Evolutionary conservation across 306 rosid genomes (phyloP).

Genomic region (Ormosia emarginata): DNA sequence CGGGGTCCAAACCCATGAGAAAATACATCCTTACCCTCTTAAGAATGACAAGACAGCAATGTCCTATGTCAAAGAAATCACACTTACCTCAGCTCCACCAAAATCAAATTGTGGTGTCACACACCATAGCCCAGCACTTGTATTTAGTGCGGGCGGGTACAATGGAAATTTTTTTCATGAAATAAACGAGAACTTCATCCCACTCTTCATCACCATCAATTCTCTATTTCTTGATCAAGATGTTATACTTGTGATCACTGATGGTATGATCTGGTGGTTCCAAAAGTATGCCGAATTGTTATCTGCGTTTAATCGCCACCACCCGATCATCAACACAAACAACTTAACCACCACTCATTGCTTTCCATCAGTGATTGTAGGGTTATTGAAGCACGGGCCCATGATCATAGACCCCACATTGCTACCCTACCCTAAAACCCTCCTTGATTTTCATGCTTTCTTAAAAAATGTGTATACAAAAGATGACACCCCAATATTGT

Average conservation of each 20-base stretch:
- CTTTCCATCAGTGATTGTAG: constrained; percentile 33
- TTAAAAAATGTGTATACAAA: constrained; percentile 14
- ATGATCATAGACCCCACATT: constrained; percentile 33
- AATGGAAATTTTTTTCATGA: constrained; percentile 55
- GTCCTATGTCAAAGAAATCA: constrained; percentile 28
- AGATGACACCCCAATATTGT: background rate
- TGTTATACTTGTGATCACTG: constrained; percentile 32
- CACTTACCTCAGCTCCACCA: constrained; percentile 31
- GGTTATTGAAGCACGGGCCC: constrained; percentile 45
- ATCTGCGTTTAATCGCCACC: constrained; percentile 7
- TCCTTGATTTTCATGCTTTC: constrained; percentile 22
- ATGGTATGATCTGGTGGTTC: constrained; percentile 38
- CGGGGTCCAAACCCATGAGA: background rate
- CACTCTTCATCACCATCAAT: constrained; percentile 53
- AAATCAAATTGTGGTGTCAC: constrained; percentile 16
- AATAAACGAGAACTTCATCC: constrained; percentile 48
- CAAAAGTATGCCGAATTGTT: constrained; percentile 36
- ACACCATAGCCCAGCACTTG: constrained; percentile 44
- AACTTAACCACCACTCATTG: constrained; percentile 33
- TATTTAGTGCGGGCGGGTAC: constrained; percentile 53
- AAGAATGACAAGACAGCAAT: constrained; percentile 35
- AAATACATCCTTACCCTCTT: constrained; percentile 47
- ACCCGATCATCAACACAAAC: constrained; percentile 21
- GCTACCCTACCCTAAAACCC: constrained; percentile 37
- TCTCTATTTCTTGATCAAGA: constrained; percentile 23